Base-by-base conservation (phyloP, 2,329 filamentous ascomycete genomes). In the Davidsoniella australis region DNA sequence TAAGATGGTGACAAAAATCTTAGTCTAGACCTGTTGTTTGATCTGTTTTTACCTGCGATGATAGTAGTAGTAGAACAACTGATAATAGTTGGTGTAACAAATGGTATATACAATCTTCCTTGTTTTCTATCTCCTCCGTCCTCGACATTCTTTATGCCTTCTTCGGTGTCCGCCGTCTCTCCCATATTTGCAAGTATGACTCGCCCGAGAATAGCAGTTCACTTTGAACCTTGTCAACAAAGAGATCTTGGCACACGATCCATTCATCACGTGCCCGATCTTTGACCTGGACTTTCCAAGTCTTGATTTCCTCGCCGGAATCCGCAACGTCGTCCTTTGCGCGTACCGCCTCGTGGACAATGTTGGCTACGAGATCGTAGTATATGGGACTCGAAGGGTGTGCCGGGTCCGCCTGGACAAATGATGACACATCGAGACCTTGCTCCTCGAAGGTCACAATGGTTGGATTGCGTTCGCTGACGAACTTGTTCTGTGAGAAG, bases 151-250 rank as follows among this genome's bases (percentile, higher is more conserved):
- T 16, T 40, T 17, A 39, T 18, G 17, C 37, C 18, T 17, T 24
- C 23, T 20, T 23, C 20, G 17, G 12, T 54, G 68, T 70, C 60
- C 75, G 80, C 64, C 87, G 76, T 63, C 83, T 73, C 69, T 96
- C 91, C 91, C 91, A 96, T 41, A 98, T 78, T 75, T 96, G 93
- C 52, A 96, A 66, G 69, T 96, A 96, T 50, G 84, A 84, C 71
- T 98, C 91, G 47, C 89, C 86, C 0, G 93, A 82, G 60, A 94
- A 94, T 56, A 98, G 63, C 57, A 94, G 74, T 68, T 98, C 89
- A 55, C 77, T 84, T 64, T 89, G 82, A 17, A 91, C 83, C 64
- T 81, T 80, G 61, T 95, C 85, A 5, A 98, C 89, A 61, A 82
- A 95, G 56, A 98, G 62, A 67, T 98, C 91, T 68, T 98, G 91